Conservation (phyloP, 2,329 filamentous ascomycete genomes). For the Clarireedia paspali region DNA sequence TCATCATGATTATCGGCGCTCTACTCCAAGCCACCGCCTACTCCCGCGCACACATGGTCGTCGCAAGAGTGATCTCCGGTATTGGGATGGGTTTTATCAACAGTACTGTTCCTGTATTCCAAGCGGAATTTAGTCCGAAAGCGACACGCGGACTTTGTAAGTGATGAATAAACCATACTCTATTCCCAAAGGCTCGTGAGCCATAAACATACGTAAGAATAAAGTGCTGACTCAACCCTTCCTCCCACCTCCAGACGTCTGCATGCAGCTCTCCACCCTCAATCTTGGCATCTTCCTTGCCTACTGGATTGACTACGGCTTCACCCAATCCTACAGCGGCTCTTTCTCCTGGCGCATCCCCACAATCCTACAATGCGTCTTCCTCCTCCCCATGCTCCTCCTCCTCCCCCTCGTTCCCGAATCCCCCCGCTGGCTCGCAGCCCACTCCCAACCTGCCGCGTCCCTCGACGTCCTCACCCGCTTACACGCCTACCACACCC, state of each 20-base stretch:
- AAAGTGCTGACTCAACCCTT: too few species aligned
- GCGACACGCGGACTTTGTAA: constrained; percentile 30
- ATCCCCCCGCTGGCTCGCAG: constrained; percentile 38
- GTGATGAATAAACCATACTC: too few species aligned
- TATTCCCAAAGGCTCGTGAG: background rate
- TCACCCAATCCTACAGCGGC: constrained; percentile 41
- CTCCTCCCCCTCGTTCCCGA: constrained; percentile 46
- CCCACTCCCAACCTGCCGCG: constrained; percentile 34
- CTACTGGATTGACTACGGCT: constrained; percentile 53
- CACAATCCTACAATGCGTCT: constrained; percentile 37
- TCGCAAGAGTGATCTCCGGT: constrained; percentile 37
- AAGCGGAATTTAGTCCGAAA: constrained; percentile 37
- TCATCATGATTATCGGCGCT: constrained; percentile 50
- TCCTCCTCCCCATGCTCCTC: constrained; percentile 35
- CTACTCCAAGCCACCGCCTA: constrained; percentile 33
- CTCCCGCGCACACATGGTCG: constrained; percentile 14
- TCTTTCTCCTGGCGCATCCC: constrained; percentile 52
- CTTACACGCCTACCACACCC: constrained; percentile 35
- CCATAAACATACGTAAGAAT: background rate
- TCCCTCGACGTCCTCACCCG: constrained; percentile 38
- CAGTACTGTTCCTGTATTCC: constrained; percentile 47
- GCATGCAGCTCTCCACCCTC: constrained; percentile 39
- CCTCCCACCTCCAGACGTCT: constrained; percentile 30
- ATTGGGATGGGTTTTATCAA: constrained; percentile 40
- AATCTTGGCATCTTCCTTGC: constrained; percentile 50